A percentile compares a stretch with the other conserved stretches of the same genome.
phyloP scores from a whole-genome alignment of 306 rosid genomes.

The Hippophae tibetana region DNA sequence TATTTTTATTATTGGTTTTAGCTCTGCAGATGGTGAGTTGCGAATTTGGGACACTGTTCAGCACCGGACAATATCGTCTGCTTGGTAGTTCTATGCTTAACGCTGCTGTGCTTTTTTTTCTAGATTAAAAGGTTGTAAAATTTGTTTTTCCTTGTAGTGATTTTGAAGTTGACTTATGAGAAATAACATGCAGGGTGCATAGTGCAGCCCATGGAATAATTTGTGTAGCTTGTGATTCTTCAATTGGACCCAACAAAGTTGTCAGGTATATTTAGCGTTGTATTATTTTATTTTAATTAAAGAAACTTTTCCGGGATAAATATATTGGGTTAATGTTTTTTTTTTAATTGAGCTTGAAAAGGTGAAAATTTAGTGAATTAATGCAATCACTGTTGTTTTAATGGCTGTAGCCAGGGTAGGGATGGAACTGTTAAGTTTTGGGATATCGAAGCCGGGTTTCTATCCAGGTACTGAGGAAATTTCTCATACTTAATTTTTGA shows the following conservation, averaged over 20 bases:
- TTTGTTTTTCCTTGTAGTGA: neutral
- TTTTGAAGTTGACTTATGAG: neutral
- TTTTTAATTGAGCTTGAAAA: slow-evolving; percentile 8
- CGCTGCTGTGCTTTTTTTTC: neutral
- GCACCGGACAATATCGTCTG: slow-evolving; percentile 69
- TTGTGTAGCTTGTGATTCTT: slow-evolving; percentile 51
- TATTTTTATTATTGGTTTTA: neutral
- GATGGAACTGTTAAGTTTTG: slow-evolving; percentile 92
- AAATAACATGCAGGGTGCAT: slow-evolving; percentile 47
- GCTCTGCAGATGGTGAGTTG: slow-evolving; percentile 83
- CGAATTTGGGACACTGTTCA: slow-evolving; percentile 76
- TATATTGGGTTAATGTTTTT: neutral
- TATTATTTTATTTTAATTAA: neutral
- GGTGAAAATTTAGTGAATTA: neutral
- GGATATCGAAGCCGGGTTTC: slow-evolving; percentile 58
- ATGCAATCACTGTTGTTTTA: neutral
- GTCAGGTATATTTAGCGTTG: slow-evolving; percentile 42
- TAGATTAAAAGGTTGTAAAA: neutral
- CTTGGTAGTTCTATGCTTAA: slow-evolving; percentile 36
- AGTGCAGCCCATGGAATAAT: slow-evolving; percentile 79
- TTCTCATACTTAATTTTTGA: neutral
- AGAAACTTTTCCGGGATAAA: neutral
- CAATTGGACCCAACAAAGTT: slow-evolving; percentile 54
- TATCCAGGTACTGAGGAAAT: slow-evolving; percentile 53
- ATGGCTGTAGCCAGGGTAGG: slow-evolving; percentile 81